Evolutionary conservation across 768 basidiomycete species (phyloP), one percentile per base, ranked within the genome.

Genomic region (Tephrocybe sp.): DNA sequence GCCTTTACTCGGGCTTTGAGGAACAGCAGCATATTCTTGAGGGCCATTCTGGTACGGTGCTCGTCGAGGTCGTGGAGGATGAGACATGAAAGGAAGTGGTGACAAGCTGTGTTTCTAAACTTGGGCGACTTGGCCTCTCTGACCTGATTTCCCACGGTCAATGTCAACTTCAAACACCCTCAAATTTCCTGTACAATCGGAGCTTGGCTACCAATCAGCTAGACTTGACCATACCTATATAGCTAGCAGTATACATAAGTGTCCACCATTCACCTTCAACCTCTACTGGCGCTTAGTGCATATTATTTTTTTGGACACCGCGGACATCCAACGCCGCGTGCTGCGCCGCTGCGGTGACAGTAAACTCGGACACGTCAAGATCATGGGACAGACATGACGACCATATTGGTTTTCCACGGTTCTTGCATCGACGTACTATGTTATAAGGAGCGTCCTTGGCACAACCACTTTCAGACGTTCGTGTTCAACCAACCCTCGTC

Each of bases 11-110:
- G 81, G 80, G 56, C 77, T 82, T 60, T 83, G 84, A 1, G 86
- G 84, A 5, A 87, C 84, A 30, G 82, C 78, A 52, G 85, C 78
- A 65, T 89, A 87, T 26, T 79, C 75, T 48, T 80, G 78, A 36
- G 72, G 66, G 27, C 68, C 70, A 40, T 68, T 67, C 11, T 76
- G 71, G 16, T 75, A 77, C 28, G 75, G 54, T 38, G 61, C 63
- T 39, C 70, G 65, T 51, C 70, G 66, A 48, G 64, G 64, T 25
- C 69, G 69, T 48, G 64, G 62, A 15, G 67, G 63, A 59, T 67
- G 70, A 57, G 73, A 72, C 71, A 72, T 72, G 60, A 53, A 32
- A 51, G 58, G 47, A 36, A 35, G 52, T 52, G 60, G 57, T 56
- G 50, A 49, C 34, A 16, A 47, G 35, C 41, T 26, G 26, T 27